Conservation (phyloP, 1,284 basidiomycete species). For the Inonotus hispidus region DNA sequence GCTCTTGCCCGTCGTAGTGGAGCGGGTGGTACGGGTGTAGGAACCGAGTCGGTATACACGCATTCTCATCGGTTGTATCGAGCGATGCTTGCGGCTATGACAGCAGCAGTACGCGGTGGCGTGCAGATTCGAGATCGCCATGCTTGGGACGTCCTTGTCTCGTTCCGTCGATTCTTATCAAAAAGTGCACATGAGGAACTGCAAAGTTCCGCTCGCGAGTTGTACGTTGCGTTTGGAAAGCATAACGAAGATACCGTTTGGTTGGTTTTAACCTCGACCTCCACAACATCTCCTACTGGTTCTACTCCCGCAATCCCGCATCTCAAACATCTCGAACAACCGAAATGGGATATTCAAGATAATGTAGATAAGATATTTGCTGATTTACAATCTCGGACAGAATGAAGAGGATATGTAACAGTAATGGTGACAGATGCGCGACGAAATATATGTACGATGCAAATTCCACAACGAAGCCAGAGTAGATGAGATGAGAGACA, state of each 20-base stretch:
- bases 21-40: slow-evolving; percentile 33
- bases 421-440: neutral
- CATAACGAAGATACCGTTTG: slow-evolving; percentile 79
- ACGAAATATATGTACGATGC: neutral
- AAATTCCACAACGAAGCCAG: neutral
- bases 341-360: slow-evolving; percentile 53
- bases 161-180: slow-evolving; percentile 73
- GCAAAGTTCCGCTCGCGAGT: slow-evolving; percentile 53
- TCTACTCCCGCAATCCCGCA: neutral
- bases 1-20: slow-evolving; percentile 55
- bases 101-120: slow-evolving; percentile 47
- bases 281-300: slow-evolving; percentile 19
- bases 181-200: slow-evolving; percentile 64
- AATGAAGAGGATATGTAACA: neutral
- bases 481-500: neutral
- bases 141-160: slow-evolving; percentile 73
- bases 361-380: slow-evolving; percentile 42
- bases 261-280: slow-evolving; percentile 63
- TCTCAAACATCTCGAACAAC: slow-evolving; percentile 47
- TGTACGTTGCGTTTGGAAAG: slow-evolving; percentile 57
- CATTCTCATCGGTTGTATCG: slow-evolving; percentile 72
- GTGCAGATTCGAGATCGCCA: slow-evolving; percentile 66
- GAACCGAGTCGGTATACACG: slow-evolving; percentile 68
- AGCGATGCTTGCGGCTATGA: slow-evolving; percentile 69
- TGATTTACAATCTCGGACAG: slow-evolving; percentile 2